Evolutionary conservation across 2,329 filamentous ascomycete species (phyloP), one percentile per base, ranked within the genome.

Genomic region (Periconia macrospinosa): DNA sequence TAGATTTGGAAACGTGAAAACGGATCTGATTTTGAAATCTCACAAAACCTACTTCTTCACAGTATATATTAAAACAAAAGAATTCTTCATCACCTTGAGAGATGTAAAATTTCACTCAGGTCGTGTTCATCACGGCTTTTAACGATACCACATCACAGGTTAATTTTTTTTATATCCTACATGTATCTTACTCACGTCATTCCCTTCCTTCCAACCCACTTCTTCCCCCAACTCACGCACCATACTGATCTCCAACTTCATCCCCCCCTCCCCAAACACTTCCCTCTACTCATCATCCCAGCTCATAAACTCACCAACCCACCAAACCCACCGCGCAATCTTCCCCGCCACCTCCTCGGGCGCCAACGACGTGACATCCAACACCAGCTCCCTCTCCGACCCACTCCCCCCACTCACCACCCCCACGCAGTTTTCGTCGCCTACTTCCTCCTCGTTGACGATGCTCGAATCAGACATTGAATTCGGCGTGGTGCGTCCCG

Each of bases 251-350:
- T n/a, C 43, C 43, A 45, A n/a, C 30, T 14, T 27, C 43, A 13
- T 30, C 19, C 9, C 11, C 8, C 43, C 19, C 9, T 5, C 8
- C 43, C 6, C 6, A 19, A 6, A 37, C 11, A 13, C 33, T 5
- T 37, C 33, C 33, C 5, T 37, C 35, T 33, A 14, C 2, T 30
- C 33, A 11, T 49, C 27, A 23, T 50, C 41, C 48, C 48, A 50
- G 19, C 48, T 37, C 48, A 45, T 23, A 27, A 50, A 50, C 30
- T 50, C 48, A 6, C 48, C 48, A 37, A 50, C 48, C 48, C 48
- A 50, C 48, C 48, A 49, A 15, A 49, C 47, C 47, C 47, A 49
- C 35, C 47, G n/a, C 37, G 47, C 47, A 49, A 49, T 43, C 27
- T 33, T 49, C 2, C 47, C 47, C 47, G 47, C 47, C n/a, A 35